Conservation (phyloP, 1,284 basidiomycete species). For the Ustilago esculenta region DNA sequence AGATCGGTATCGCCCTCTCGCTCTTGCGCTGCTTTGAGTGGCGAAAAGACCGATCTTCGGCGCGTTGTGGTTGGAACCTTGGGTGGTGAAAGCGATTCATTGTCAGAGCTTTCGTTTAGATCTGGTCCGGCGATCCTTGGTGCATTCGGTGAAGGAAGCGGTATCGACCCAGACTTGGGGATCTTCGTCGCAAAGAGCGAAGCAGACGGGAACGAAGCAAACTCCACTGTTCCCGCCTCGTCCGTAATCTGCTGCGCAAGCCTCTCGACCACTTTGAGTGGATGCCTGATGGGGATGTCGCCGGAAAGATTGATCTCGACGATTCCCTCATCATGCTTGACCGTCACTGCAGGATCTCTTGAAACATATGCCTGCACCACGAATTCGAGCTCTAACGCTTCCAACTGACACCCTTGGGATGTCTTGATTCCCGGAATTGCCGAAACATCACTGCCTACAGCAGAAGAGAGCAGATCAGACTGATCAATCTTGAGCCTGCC, state of each 20-base stretch:
- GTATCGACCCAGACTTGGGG: slow-evolving; percentile 22
- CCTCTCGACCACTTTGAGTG: slow-evolving; percentile 33
- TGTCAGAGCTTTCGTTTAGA: neutral
- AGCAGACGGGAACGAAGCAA: neutral
- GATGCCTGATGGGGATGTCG: slow-evolving; percentile 40
- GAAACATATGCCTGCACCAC: slow-evolving; percentile 42
- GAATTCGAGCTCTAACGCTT: slow-evolving; percentile 44
- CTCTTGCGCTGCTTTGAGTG: slow-evolving; percentile 41
- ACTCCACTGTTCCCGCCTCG: neutral
- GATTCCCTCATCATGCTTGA: slow-evolving; percentile 31
- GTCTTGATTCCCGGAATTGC: slow-evolving; percentile 9
- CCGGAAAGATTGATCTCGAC: slow-evolving; percentile 44
- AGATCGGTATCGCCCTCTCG: slow-evolving; percentile 38
- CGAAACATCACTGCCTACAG: slow-evolving; percentile 21
- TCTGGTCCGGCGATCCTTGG: slow-evolving; percentile 13
- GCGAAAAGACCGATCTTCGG: slow-evolving; percentile 37
- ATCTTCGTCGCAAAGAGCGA: slow-evolving; percentile 27
- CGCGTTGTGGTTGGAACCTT: slow-evolving; percentile 12
- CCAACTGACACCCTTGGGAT: slow-evolving; percentile 33
- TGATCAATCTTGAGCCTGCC: slow-evolving; percentile 32
- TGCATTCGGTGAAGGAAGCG: slow-evolving; percentile 37
- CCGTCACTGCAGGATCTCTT: slow-evolving; percentile 35
- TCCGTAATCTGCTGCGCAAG: slow-evolving; percentile 32
- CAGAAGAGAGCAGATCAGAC: slow-evolving; percentile 24
- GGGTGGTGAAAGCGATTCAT: slow-evolving; percentile 11